Conservation (phyloP, 139 green algal genomes). For the Tetradesmus obliquus region DNA sequence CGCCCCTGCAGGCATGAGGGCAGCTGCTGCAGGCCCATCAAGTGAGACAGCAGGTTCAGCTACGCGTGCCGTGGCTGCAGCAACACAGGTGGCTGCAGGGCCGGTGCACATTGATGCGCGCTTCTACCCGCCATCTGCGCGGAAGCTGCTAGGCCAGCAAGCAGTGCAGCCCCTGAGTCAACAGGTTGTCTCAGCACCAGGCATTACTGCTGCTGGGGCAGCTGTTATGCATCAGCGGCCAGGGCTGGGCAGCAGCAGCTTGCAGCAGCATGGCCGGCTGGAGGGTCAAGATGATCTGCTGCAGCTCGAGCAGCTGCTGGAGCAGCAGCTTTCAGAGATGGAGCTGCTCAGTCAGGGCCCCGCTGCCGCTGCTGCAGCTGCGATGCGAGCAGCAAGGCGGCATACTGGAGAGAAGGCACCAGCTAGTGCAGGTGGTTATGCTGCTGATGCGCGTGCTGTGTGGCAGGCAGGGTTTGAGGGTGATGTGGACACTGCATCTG, state of each 20-base stretch:
- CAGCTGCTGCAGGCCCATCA: not conserved
- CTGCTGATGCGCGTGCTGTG: not conserved
- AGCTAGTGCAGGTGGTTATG: not conserved
- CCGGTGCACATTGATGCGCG: slow-evolving; percentile 2
- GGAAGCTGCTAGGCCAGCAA: slow-evolving; percentile 3
- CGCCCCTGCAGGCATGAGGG: not conserved
- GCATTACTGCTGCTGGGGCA: not conserved
- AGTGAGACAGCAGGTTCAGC: not conserved
- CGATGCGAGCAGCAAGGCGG: not conserved
- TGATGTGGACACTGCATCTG: not conserved
- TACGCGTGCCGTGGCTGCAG: not conserved
- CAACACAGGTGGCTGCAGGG: slow-evolving; percentile 7
- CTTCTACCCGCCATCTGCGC: slow-evolving; percentile 23
- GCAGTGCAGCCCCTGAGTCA: not conserved
- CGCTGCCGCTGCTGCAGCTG: not conserved
- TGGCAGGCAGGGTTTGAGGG: not conserved
- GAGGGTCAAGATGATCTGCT: not conserved
- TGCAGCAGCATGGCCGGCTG: not conserved
- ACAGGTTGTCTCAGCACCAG: not conserved
- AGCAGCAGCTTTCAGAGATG: slow-evolving; percentile 24
- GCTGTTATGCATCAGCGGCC: not conserved
- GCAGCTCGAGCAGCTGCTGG: slow-evolving; percentile 1
- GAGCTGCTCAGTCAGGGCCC: not conserved
- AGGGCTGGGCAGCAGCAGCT: not conserved
- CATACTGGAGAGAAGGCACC: not conserved